These are phyloP conservation scores for Fusarium secorum DNA, from an alignment of 2,329 filamentous ascomycete genomes.

Conservation along the genomic window DNA sequence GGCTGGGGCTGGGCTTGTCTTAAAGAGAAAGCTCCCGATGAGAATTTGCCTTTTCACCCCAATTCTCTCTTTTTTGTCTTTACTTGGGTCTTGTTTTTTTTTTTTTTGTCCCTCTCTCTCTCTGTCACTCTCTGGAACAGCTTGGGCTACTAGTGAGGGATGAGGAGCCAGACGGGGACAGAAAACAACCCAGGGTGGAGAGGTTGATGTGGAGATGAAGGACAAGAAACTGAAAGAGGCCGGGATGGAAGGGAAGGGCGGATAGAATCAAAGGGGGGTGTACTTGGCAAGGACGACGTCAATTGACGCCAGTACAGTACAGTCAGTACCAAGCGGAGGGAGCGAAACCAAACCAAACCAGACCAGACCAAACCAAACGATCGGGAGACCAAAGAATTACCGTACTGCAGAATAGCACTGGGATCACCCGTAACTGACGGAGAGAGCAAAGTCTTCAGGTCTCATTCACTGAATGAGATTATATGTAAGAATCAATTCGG, in stretches of 20 bases:
- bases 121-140: not conserved
- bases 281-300: constrained; percentile 25
- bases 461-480: not conserved
- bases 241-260: constrained; percentile 15
- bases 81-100: not conserved
- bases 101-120: not conserved
- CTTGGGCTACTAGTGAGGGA: constrained; percentile 22
- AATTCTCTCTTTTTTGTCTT: not conserved
- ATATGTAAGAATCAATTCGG: not conserved
- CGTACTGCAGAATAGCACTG: not conserved
- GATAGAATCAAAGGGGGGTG: constrained; percentile 2
- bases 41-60: constrained; percentile 3
- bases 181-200: constrained; percentile 25
- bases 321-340: constrained; percentile 19
- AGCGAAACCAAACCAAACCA: constrained; percentile 22
- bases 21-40: constrained; percentile 25
- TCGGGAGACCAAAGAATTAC: constrained; percentile 13
- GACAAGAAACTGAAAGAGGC: constrained; percentile 20
- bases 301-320: constrained; percentile 11
- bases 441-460: not conserved
- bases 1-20: constrained; percentile 33
- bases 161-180: constrained; percentile 27
- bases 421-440: not conserved
- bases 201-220: constrained; percentile 33
- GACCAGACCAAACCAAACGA: constrained; percentile 23